Conservation (phyloP, 495 filamentous ascomycete species). For the Daldinia caldariorum region DNA sequence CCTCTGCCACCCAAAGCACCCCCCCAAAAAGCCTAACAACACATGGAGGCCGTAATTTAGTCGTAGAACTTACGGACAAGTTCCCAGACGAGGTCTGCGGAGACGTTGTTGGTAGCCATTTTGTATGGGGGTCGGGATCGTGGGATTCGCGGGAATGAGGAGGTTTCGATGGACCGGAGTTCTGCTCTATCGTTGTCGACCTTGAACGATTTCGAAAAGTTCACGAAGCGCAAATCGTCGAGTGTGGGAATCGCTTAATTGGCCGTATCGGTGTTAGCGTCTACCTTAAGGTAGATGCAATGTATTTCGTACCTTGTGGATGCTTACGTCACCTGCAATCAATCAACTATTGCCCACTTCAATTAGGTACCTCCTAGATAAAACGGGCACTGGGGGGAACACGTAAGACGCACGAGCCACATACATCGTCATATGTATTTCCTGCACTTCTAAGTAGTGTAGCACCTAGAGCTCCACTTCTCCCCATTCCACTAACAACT, state of each 20-base stretch:
- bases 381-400: conserved; percentile 12
- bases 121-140: conserved; percentile 49
- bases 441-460: too few species aligned
- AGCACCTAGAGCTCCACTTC: conserved; percentile 1
- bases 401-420: conserved; percentile 35
- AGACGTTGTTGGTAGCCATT: conserved; percentile 68
- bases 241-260: conserved; percentile 59
- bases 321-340: too few species aligned
- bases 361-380: too few species aligned
- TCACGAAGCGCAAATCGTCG: conserved; percentile 25
- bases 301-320: not conserved
- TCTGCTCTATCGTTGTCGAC: conserved; percentile 42
- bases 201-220: conserved; percentile 47
- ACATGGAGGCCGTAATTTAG: conserved; percentile 6
- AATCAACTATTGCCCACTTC: not conserved
- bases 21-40: not conserved
- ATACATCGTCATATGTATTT: not conserved
- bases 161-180: conserved; percentile 44
- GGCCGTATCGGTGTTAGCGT: conserved; percentile 47
- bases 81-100: conserved; percentile 91
- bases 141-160: conserved; percentile 41
- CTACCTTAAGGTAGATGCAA: not conserved
- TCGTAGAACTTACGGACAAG: conserved; percentile 74
- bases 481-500: conserved; percentile 14
- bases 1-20: conserved; percentile 5